Percentiles rank a stretch among this genome's conserved stretches.
Evolutionary conservation across 768 basidiomycete genomes (phyloP).

Genomic region (Hirschioporus abietinus): DNA sequence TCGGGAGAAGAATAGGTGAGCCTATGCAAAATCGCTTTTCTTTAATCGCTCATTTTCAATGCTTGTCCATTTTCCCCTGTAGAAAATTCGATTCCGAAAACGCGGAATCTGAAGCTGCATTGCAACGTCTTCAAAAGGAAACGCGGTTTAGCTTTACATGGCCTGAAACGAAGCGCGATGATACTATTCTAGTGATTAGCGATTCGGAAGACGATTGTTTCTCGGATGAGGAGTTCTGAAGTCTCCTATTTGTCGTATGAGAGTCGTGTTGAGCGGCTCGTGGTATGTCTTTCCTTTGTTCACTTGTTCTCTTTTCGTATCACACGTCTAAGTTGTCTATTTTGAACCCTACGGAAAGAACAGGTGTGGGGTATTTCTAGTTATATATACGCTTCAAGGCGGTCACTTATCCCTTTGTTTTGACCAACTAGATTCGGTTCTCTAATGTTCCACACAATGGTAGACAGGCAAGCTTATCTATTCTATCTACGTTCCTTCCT

Average conservation of each 20-base stretch:
- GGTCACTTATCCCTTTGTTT: neutral
- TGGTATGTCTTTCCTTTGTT: neutral
- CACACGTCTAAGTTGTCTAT: neutral
- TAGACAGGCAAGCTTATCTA: too few relatives aligned
- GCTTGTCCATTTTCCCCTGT: neutral
- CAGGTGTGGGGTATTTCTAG: neutral
- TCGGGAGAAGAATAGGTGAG: constrained; percentile 3
- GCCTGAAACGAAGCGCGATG: constrained; percentile 1
- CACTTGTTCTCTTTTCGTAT: neutral
- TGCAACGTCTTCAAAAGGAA: neutral
- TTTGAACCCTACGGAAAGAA: neutral
- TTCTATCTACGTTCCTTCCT: too few relatives aligned
- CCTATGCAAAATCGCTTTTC: neutral
- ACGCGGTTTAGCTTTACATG: neutral
- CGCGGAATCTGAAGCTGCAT: neutral
- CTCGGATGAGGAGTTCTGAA: constrained; percentile 2
- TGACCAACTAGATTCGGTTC: too few relatives aligned
- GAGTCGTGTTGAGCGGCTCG: neutral
- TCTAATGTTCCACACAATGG: too few relatives aligned
- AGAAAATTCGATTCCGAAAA: neutral
- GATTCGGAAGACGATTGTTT: neutral
- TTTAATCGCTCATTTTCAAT: neutral
- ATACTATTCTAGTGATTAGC: neutral
- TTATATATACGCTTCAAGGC: neutral
- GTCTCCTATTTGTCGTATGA: neutral